Evolutionary conservation across 306 rosid species (phyloP), one percentile per base, ranked within the genome.

Genomic region (Cyclanthera cordifolia): DNA sequence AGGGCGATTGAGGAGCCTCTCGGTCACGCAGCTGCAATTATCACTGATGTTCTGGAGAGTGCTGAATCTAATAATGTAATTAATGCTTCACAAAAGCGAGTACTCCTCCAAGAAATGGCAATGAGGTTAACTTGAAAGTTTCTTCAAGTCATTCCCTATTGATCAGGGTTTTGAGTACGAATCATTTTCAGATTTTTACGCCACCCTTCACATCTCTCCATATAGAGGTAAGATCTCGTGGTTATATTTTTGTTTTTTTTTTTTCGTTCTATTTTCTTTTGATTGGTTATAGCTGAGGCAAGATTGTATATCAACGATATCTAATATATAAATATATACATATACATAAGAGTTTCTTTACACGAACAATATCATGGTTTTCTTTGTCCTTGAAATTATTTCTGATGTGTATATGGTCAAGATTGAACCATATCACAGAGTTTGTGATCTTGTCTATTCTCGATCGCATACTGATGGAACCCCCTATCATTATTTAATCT

Each of bases 31-130:
- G 96, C 96, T 57, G 88, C 99, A 72, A 94, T 90, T 52, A 85
- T 94, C 75, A 82, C 99, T 1, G 99, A 90, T 58, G 97, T 94
- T 74, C 90, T 94, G 52, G 99, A 94, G 85, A 85, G 81, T 76
- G 99, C 99, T 10, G 96, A 94, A 81, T 86, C 96, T 49, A 86
- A 76, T 68, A 78, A 83, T 75, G 95, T 90, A 72, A 94, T 94
- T 55, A 88, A 83, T 73, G 91, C 97, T 73, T 77, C 88, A 17
- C 96, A 94, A 79, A 94, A 90, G 80, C 88, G 99, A 78, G 85
- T 88, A 67, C 97, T 94, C 76, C 95, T 90, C 68, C 99, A 94
- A 79, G 96, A 90, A 82, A 90, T 94, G 97, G 99, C 99, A 20
- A 71, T 90, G 76, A 90, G 84, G 83, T 75, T 94, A 68, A 78